Base-by-base conservation (phyloP, 495 filamentous ascomycete genomes). In the Cudoniella acicularis region DNA sequence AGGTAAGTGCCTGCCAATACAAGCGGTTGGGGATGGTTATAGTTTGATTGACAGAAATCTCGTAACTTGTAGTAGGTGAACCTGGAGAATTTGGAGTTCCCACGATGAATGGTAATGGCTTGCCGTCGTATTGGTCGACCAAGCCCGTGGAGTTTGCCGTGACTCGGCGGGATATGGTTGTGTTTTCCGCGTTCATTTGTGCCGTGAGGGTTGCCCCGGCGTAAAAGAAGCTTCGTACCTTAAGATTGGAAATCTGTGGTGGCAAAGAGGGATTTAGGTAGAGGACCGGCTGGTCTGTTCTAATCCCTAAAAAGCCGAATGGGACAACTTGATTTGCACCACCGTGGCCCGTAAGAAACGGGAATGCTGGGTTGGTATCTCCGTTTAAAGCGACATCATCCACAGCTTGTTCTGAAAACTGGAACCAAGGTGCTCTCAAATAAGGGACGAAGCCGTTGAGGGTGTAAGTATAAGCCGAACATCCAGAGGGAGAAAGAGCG, bases 161-260 rank as follows among this genome's bases (percentile, higher is more conserved):
- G 8, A 49, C 10, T 6, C 72, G 48, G 6, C 85, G 81, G 13
- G 75, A 77, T 27, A 90, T 67, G 3, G 75, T 83, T 1, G 87
- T 90, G 60, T 88, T 84, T 0, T 85, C 86, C 50, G 75, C 72
- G 71, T 90, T 89, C 4, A 84, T 81, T 58, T 67, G 67, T 1
- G 85, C 85, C 10, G 76, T 75, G 56, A 90, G 78, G 11, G 84
- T 82, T 69, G 80, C 82, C 26, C 87, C 87, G 52, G 79, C 83
- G 78, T 81, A 90, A 74, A 87, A 87, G 72, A 90, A 83, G 10
- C 78, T 86, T 10, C 87, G 83, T 61, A 87, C 83, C 49, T 72
- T 76, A 40, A 90, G 66, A 42, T 83, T 65, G n/a, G 67, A 61
- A 40, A 85, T 76, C 52, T 85, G 82, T 0, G 82, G 82, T 3